Base-by-base conservation (phyloP, 225 moss, liverwort and hornwort species). In the Pseudoscleropodium purum region DNA sequence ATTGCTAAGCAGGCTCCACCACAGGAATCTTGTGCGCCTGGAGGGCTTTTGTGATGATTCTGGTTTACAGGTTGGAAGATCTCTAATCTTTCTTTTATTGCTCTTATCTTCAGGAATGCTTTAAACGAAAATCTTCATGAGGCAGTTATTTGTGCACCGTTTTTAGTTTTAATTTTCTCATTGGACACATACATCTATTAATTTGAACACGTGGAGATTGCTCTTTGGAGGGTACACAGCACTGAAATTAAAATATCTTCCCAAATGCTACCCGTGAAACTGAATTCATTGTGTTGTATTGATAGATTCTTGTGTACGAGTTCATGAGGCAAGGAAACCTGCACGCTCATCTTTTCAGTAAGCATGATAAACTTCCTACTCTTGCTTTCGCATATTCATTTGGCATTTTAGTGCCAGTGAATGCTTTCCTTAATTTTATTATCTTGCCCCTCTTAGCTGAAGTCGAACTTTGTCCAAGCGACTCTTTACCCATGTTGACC, bases 221-320 rank as follows among this genome's bases (percentile, higher is more conserved):
- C 15, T 77, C 36, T 54, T 77, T 3, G 54, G 54, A 77, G 21
- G 14, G 36, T 36, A 24, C 5, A 14, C 4, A 52, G 9, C 24
- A 36, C 24, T 36, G 9, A 52, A 52, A 9, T 9, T 17, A 52
- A 9, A 49, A 39, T 59, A 37, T 77, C 3, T 18, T 75, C 33
- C 62, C n/a, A 77, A 37, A 56, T 62, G 31, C 30, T 56, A 75
- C 37, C 9, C 12, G 29, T 73, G 37, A 49, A 70, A 66, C 25
- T 62, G 52, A 89, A 15, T 51, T 31, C 11, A 9, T 34, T 36
- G 23, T 57, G 9, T 56, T 43, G 59, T 75, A 29, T 80, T 75
- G 49, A 61, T 75, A 96, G 95, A 95, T 95, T 68, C 91, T 96
- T 33, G 93, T 96, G n/a, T 96, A 96, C 67, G 94, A 96, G 82